Percentiles rank a stretch among this genome's conserved stretches.
Conservation (phyloP, 192 early-diverging fungal species). For the Backusella circina region DNA sequence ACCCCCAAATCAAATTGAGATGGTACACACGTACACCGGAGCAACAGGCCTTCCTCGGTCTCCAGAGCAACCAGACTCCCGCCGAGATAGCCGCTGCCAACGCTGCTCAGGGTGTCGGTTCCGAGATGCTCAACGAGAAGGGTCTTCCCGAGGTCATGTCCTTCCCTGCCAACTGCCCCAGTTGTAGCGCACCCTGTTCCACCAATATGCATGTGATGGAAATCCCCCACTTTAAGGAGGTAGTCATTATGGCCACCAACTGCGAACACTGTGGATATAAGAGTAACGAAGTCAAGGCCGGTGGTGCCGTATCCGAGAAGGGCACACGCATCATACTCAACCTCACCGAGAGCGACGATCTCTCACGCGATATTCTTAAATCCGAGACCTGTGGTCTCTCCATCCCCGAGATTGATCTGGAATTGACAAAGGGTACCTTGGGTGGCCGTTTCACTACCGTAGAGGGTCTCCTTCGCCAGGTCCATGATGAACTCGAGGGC, state of each 20-base stretch:
- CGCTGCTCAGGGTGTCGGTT: conserved; percentile 21
- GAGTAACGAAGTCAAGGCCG: conserved; percentile 95
- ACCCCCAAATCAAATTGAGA: conserved; percentile 68
- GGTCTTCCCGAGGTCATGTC: conserved; percentile 63
- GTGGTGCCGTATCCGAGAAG: conserved; percentile 74
- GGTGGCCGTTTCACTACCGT: conserved; percentile 96
- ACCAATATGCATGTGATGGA: conserved; percentile 90
- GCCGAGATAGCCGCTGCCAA: conserved; percentile 18
- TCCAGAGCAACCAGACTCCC: conserved; percentile 55
- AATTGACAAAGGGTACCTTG: conserved; percentile 83
- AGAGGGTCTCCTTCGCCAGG: conserved; percentile 87
- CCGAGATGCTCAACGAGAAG: conserved; percentile 9
- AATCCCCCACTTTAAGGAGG: conserved; percentile 95
- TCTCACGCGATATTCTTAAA: conserved; percentile 92
- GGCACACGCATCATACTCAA: conserved; percentile 82
- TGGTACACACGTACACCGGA: conserved; percentile 73
- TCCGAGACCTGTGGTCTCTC: conserved; percentile 88
- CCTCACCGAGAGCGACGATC: conserved; percentile 81
- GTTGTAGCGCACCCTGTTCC: conserved; percentile 67
- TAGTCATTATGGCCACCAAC: conserved; percentile 91
- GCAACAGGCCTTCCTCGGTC: conserved; percentile 75
- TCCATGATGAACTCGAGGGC: conserved; percentile 77
- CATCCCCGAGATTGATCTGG: conserved; percentile 87
- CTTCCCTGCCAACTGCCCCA: conserved; percentile 85
- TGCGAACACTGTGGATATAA: conserved; percentile 93